Conservation (phyloP, 306 rosid species). For the Ammopiptanthus mongolicus region DNA sequence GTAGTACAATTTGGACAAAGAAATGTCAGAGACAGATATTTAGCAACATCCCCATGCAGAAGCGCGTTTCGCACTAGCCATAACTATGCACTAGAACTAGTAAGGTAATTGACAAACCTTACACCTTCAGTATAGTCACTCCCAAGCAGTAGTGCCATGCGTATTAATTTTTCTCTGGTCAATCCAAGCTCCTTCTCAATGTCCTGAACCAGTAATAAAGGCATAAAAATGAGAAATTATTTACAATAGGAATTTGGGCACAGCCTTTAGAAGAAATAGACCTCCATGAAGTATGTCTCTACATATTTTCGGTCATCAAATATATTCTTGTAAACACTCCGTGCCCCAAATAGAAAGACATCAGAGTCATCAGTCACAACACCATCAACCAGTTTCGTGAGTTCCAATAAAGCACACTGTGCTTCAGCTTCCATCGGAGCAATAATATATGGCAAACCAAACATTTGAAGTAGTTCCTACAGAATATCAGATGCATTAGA, state of each 20-base stretch:
- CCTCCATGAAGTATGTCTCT: slow-evolving; percentile 95
- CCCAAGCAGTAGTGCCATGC: slow-evolving; percentile 91
- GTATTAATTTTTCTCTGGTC: slow-evolving; percentile 66
- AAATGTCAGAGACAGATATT: neutral
- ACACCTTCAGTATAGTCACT: slow-evolving; percentile 98
- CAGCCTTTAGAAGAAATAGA: slow-evolving; percentile 26
- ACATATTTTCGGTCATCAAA: slow-evolving; percentile 97
- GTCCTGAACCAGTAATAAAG: slow-evolving; percentile 53
- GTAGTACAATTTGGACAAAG: neutral
- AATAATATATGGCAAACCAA: slow-evolving; percentile 92
- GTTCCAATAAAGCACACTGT: slow-evolving; percentile 91
- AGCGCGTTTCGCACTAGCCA: slow-evolving; percentile 18
- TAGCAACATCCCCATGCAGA: slow-evolving; percentile 7
- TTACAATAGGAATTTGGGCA: neutral
- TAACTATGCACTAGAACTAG: slow-evolving; percentile 2
- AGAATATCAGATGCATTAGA: slow-evolving; percentile 20
- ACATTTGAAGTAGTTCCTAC: slow-evolving; percentile 95
- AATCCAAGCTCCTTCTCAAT: slow-evolving; percentile 91
- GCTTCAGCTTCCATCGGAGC: slow-evolving; percentile 99
- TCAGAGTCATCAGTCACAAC: slow-evolving; percentile 98
- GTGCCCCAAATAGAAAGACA: slow-evolving; percentile 84
- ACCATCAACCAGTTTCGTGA: slow-evolving; percentile 84
- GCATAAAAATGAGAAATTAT: neutral
- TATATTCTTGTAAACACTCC: slow-evolving; percentile 90
- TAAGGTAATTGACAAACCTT: slow-evolving; percentile 49